phyloP scores from a whole-genome alignment of 306 rosid genomes.

The Trichosanthes cucumerina region DNA sequence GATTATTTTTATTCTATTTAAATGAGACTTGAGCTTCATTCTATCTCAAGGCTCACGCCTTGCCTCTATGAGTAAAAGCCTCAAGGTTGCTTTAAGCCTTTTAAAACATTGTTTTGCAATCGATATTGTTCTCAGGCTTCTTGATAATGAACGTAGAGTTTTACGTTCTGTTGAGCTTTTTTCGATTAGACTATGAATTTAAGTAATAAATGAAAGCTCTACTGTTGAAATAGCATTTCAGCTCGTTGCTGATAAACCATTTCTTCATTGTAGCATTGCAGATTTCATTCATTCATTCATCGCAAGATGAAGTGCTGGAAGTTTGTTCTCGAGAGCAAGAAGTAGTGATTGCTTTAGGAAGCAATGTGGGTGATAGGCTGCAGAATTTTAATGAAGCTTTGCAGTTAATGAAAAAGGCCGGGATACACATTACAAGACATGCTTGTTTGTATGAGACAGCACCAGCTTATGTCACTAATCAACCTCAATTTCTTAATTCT shows the following conservation, averaged over 20 bases:
- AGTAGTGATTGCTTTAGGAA: slow-evolving; percentile 86
- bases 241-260: slow-evolving; percentile 10
- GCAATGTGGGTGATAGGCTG: slow-evolving; percentile 77
- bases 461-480: slow-evolving; percentile 79
- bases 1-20: neutral
- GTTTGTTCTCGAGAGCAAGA: slow-evolving; percentile 66
- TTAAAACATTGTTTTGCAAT: neutral
- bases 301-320: slow-evolving; percentile 31
- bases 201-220: neutral
- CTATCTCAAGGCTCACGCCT: neutral
- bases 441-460: slow-evolving; percentile 86
- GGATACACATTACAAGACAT: slow-evolving; percentile 63
- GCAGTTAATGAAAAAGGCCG: slow-evolving; percentile 53
- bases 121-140: neutral
- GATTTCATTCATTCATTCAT: slow-evolving; percentile 31
- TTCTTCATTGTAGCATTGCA: slow-evolving; percentile 34
- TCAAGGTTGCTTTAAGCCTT: neutral
- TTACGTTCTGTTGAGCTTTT: neutral
- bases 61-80: neutral
- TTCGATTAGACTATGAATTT: neutral
- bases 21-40: neutral
- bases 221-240: neutral
- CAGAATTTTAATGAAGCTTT: slow-evolving; percentile 71
- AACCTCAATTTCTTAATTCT: slow-evolving; percentile 75
- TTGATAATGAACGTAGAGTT: neutral